Conservation (phyloP, 805 yeast genomes). For the Gaillardinia entomophila region DNA sequence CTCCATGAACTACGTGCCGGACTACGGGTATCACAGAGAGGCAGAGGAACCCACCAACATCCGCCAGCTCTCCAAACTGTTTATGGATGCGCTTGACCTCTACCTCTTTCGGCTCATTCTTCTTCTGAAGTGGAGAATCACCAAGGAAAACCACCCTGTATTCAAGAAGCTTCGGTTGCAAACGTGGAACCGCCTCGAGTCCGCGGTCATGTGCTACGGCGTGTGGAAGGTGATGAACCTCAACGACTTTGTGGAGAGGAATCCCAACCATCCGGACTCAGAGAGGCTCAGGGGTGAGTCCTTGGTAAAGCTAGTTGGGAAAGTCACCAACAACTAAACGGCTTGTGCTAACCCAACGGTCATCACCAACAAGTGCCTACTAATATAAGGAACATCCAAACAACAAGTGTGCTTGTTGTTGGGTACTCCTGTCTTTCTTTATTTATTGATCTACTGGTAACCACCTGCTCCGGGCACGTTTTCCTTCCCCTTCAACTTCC, state of each 20-base stretch:
- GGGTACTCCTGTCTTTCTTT: not conserved
- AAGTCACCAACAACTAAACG: not conserved
- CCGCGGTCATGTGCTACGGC: conserved; percentile 28
- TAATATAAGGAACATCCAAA: not conserved
- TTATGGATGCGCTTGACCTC: conserved; percentile 23
- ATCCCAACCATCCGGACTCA: conserved; percentile 7
- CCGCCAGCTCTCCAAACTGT: conserved; percentile 17
- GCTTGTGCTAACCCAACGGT: not conserved
- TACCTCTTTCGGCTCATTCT: conserved; percentile 29
- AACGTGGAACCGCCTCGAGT: conserved; percentile 29
- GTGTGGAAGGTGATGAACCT: conserved; percentile 33
- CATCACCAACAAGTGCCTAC: not conserved
- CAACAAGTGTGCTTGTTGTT: not conserved
- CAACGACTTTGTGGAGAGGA: conserved; percentile 21
- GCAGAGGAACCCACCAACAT: conserved; percentile 6
- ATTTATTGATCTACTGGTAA: conserved; percentile 22
- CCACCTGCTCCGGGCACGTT: conserved; percentile 77
- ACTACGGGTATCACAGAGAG: conserved; percentile 7
- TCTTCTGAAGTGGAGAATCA: conserved; percentile 38
- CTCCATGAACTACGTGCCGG: conserved; percentile 15
- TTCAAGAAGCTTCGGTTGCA: conserved; percentile 18
- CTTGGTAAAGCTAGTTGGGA: conserved; percentile 8
- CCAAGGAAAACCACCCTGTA: conserved; percentile 33
- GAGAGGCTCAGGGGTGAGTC: conserved; percentile 6
- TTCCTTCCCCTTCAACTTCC: conserved; percentile 61